Base-by-base conservation (phyloP, 495 filamentous ascomycete species). In the Talaromyces borbonicus region DNA sequence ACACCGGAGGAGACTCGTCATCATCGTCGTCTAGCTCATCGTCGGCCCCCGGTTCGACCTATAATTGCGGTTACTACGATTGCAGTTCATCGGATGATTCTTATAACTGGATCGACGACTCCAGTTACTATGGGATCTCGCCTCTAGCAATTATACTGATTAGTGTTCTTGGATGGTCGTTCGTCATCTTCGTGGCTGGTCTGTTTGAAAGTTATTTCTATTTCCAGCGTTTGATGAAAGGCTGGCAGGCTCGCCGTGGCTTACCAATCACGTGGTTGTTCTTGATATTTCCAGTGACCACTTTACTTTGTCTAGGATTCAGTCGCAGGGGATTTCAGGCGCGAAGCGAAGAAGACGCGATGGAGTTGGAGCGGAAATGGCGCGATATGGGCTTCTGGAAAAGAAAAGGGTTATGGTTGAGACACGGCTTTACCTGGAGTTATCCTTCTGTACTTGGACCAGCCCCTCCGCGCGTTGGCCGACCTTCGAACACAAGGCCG, bases 161-260 rank as follows among this genome's bases (percentile, higher is more conserved):
- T 31, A 41, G 58, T 6, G 52, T 61, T 6, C 46, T 69, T 11
- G 57, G 71, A 36, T 66, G 62, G 62, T 46, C 70, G 6, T 60
- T 66, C 5, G 38, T 69, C 3, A 53, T 67, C 43, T 63, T 77
- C 46, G 32, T 75, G 16, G 52, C 68, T 11, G 73, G 73, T 22
- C 66, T 75, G 50, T 32, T 72, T 38, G 72, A 75, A 49, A 63
- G 58, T 37, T 77, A 58, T 53, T 48, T 71, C 32, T 71, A 70
- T 46, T 77, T 77, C 59, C 65, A 70, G 26, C 63, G 69, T 5
- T 52, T 77, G 47, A 74, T 74, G 71, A 58, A 63, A 1, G 72
- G 73, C 24, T 66, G 64, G 59, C 58, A 65, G 25, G 60, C 66
- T 0, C 66, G 71, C 1, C 67, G 73, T 16, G 67, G 72, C 8